Percentiles rank a stretch among this genome's conserved stretches.
Evolutionary conservation across 2,329 filamentous ascomycete genomes (phyloP).

Genomic region (Stagonosporopsis rhizophila): DNA sequence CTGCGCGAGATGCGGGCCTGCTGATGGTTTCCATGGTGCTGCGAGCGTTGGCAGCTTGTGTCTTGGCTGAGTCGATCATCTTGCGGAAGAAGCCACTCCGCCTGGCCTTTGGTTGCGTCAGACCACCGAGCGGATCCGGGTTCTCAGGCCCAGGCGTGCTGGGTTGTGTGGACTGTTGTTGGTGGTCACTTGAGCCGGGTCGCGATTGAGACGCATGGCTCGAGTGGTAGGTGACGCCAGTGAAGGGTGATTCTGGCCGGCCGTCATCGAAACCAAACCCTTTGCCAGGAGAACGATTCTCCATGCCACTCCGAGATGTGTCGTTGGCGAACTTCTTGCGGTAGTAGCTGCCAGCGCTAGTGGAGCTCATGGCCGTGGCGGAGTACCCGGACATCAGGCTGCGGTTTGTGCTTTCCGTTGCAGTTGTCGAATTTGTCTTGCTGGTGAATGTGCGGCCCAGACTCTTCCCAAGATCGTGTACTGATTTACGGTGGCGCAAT

Average conservation of each 20-base stretch:
- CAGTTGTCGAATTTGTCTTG: conserved; percentile 79
- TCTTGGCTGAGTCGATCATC: conserved; percentile 92
- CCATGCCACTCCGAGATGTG: conserved; percentile 68
- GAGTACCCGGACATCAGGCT: conserved; percentile 95
- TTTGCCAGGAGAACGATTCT: conserved; percentile 55
- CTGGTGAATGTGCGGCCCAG: conserved; percentile 84
- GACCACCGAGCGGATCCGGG: conserved; percentile 75
- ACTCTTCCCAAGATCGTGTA: conserved; percentile 76
- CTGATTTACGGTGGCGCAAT: conserved; percentile 72
- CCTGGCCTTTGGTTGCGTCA: conserved; percentile 75
- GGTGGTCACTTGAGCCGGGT: conserved; percentile 57
- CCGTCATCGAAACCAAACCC: conserved; percentile 47
- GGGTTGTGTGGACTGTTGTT: conserved; percentile 51
- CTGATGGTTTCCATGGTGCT: conserved; percentile 73
- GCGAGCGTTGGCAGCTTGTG: conserved; percentile 85
- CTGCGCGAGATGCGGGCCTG: conserved; percentile 51
- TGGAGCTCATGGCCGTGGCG: conserved; percentile 89
- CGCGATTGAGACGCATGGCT: conserved; percentile 72
- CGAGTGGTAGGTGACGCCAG: conserved; percentile 87
- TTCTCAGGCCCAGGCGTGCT: conserved; percentile 67
- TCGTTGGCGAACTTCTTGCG: conserved; percentile 68
- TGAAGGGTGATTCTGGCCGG: conserved; percentile 65
- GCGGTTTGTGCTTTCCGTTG: conserved; percentile 75
- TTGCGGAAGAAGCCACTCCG: conserved; percentile 95
- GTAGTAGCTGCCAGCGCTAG: conserved; percentile 91